Evolutionary conservation across 345 rosid genomes (phyloP), one percentile per base, ranked within the genome.

Genomic region (Laguncularia racemosa): DNA sequence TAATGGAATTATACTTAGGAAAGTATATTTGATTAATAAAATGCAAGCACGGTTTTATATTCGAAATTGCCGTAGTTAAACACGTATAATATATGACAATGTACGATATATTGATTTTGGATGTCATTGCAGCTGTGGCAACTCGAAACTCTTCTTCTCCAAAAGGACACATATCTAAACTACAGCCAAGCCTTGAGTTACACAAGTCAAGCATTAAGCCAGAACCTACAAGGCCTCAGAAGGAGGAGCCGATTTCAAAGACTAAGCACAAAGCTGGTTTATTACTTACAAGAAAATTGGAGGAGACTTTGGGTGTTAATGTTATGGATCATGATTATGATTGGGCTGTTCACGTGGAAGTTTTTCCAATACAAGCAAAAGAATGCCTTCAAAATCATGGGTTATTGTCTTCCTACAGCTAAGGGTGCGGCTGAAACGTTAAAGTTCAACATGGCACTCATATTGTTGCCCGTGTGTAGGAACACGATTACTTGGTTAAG

Each of bases 181-280:
- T 89, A 93, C 69, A 93, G 99, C 55, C 96, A 89, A 77, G 96
- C 97, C 28, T 72, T 93, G 17, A 93, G 99, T 73, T 89, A 93
- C 73, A 93, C 99, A 3, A 93, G 99, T 74, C 99, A 93, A 70
- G 97, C 97, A 53, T 64, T 93, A 66, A 93, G 99, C 81, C 99
- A 93, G 70, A 93, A 93, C 68, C 78, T 93, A 23, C 99, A 89
- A 55, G 99, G 99, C n/a, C 52, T 93, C 52, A 73, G 95, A 54
- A 69, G 66, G 53, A 81, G 69, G 54, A 75, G 75, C 58, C 70
- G 75, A 46, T 76, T 93, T 26, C 76, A 71, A 64, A 70, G 95
- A 60, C 57, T 82, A 56, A 71, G 96, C 76, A 71, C 67, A 21
- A 66, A 77, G 52, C 59, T 70, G 2, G 38, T 79, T 12, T 93